A percentile compares a stretch with the other conserved stretches of the same genome.
Evolutionary conservation across 2,329 filamentous ascomycete species (phyloP).

Genomic region (Sphaerostilbella broomeana): DNA sequence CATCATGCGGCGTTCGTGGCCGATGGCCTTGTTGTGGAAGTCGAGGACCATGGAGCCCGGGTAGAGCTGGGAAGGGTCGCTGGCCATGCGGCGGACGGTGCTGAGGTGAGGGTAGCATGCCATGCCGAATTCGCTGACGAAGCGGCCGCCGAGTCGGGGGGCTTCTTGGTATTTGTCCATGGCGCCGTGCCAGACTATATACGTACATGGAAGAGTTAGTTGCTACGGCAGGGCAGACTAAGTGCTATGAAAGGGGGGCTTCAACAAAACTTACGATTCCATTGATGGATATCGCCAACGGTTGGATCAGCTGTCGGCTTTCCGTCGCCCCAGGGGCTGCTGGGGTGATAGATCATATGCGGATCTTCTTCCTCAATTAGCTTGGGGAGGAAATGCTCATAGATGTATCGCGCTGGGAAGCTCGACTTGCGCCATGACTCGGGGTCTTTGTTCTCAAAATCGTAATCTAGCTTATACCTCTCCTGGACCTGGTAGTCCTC

Average conservation of each 20-base stretch:
- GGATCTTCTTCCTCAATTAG: slow-evolving; percentile 56
- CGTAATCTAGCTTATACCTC: slow-evolving; percentile 59
- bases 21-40: slow-evolving; percentile 78
- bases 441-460: slow-evolving; percentile 65
- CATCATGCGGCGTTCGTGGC: slow-evolving; percentile 67
- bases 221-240: background rate
- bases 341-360: slow-evolving; percentile 63
- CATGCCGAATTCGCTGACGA: slow-evolving; percentile 81
- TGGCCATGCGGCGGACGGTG: slow-evolving; percentile 62
- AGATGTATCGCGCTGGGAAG: slow-evolving; percentile 74
- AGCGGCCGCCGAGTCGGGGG: slow-evolving; percentile 62
- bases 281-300: slow-evolving; percentile 74
- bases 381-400: slow-evolving; percentile 67
- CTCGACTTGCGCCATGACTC: slow-evolving; percentile 69
- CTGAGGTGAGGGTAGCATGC: slow-evolving; percentile 53
- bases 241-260: background rate
- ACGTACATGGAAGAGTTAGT: background rate
- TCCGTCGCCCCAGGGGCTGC: slow-evolving; percentile 62
- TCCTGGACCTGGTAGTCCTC: slow-evolving; percentile 76
- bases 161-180: slow-evolving; percentile 74
- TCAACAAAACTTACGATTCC: slow-evolving; percentile 34
- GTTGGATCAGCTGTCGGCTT: slow-evolving; percentile 56
- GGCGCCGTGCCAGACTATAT: slow-evolving; percentile 58
- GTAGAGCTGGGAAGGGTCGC: slow-evolving; percentile 42
- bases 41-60: slow-evolving; percentile 69